Percentiles rank a stretch among this genome's conserved stretches.
Conservation (phyloP, 768 basidiomycete genomes). For the Suillus plorans region DNA sequence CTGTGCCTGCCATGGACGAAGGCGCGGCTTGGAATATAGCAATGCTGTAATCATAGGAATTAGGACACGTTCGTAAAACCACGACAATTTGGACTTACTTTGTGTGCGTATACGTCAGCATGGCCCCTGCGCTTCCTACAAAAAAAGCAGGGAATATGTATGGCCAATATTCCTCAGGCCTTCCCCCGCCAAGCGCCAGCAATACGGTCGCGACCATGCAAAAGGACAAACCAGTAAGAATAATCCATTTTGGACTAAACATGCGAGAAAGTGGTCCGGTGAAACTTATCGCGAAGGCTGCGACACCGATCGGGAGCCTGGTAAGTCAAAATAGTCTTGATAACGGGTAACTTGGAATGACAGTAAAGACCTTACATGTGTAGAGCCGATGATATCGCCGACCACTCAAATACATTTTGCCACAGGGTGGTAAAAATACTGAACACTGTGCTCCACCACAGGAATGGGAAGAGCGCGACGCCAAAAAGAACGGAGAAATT, state of each 20-base stretch:
- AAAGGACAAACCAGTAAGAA: slow-evolving; percentile 41
- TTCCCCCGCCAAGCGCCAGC: slow-evolving; percentile 42
- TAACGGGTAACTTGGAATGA: slow-evolving; percentile 6
- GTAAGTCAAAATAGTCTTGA: neutral
- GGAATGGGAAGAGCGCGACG: slow-evolving; percentile 37
- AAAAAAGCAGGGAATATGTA: slow-evolving; percentile 50
- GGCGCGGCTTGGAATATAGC: slow-evolving; percentile 51
- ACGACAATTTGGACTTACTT: slow-evolving; percentile 36
- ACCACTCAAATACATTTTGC: slow-evolving; percentile 44
- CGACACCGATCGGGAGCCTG: slow-evolving; percentile 43
- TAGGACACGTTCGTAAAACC: neutral
- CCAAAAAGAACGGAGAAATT: slow-evolving; percentile 42
- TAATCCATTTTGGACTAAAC: slow-evolving; percentile 43
- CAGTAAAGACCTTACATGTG: slow-evolving; percentile 34
- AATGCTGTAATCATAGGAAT: slow-evolving; percentile 33
- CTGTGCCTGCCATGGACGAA: slow-evolving; percentile 47
- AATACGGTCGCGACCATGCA: slow-evolving; percentile 39
- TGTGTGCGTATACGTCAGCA: slow-evolving; percentile 45
- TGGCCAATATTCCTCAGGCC: slow-evolving; percentile 43
- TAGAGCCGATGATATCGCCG: slow-evolving; percentile 36
- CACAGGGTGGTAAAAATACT: slow-evolving; percentile 37
- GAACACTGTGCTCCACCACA: slow-evolving; percentile 42
- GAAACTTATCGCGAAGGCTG: slow-evolving; percentile 37
- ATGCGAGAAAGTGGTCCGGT: slow-evolving; percentile 40
- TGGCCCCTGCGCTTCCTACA: slow-evolving; percentile 46